Evolutionary conservation across 208 protist species (phyloP).

Genomic region (Leishmania braziliensis): DNA sequence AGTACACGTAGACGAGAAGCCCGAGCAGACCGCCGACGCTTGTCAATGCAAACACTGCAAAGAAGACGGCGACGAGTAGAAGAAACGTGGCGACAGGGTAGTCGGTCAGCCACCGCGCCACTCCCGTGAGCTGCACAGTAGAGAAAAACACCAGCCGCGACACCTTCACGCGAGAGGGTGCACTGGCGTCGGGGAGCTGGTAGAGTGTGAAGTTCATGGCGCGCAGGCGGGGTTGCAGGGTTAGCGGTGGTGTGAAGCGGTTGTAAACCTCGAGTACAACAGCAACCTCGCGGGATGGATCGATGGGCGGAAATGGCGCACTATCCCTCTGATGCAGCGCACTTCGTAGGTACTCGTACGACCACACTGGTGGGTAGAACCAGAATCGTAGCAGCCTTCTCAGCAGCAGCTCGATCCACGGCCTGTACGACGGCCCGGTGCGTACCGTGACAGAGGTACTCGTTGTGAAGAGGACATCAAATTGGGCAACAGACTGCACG

Average conservation of each 20-base stretch:
- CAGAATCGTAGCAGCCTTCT: conserved; percentile 19
- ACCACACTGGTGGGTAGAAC: conserved; percentile 42
- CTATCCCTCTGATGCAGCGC: conserved; percentile 26
- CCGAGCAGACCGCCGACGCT: conserved; percentile 8
- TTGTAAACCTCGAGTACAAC: conserved; percentile 64
- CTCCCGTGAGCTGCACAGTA: conserved; percentile 53
- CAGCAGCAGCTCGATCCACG: conserved; percentile 17
- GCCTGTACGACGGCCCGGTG: conserved; percentile 29
- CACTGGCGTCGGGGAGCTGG: conserved; percentile 26
- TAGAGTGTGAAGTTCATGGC: conserved; percentile 82
- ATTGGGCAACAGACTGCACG: conserved; percentile 35
- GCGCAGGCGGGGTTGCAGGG: conserved; percentile 61
- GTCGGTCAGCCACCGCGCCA: conserved; percentile 50
- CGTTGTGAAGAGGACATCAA: conserved; percentile 60
- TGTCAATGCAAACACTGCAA: conserved; percentile 8
- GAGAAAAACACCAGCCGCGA: conserved; percentile 57
- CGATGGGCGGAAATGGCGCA: conserved; percentile 47
- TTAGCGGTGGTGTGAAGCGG: conserved; percentile 60
- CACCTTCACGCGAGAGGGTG: conserved; percentile 38
- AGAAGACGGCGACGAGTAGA: conserved; percentile 27
- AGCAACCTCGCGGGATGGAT: conserved; percentile 47
- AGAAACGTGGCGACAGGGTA: conserved; percentile 61
- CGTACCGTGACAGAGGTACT: conserved; percentile 47
- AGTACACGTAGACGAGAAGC: conserved; percentile 14
- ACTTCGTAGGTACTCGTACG: conserved; percentile 27